These are phyloP conservation scores for Neonothopanus nambi DNA, from an alignment of 1,284 basidiomycete species.

Conservation along the genomic window DNA sequence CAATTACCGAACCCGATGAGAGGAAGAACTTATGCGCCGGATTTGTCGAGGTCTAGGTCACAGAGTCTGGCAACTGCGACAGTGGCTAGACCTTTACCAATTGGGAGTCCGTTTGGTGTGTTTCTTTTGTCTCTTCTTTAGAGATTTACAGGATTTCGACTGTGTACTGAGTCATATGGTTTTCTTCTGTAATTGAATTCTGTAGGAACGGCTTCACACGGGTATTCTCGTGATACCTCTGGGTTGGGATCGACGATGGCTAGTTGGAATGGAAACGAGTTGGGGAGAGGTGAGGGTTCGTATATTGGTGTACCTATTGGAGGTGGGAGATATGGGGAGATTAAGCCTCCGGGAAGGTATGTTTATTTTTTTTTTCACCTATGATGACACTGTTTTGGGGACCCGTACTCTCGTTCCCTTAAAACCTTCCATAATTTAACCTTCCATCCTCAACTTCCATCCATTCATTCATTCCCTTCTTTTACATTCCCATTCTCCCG, in stretches of 20 bases:
- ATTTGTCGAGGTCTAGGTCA: constrained; percentile 7
- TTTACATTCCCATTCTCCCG: too few relatives aligned
- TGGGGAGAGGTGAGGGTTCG: constrained; percentile 35
- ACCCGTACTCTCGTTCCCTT: too few relatives aligned
- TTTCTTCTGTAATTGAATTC: neutral
- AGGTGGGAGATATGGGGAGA: constrained; percentile 47
- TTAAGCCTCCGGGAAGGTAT: constrained; percentile 52
- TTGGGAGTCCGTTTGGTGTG: neutral
- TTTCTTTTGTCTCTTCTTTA: neutral
- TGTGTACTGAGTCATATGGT: neutral
- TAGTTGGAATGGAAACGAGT: constrained; percentile 53
- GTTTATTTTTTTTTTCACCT: neutral
- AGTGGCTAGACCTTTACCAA: neutral
- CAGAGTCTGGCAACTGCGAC: constrained; percentile 14
- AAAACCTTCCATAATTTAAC: too few relatives aligned
- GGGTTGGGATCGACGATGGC: constrained; percentile 40
- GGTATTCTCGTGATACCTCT: constrained; percentile 36
- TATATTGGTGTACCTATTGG: constrained; percentile 49
- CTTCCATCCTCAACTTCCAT: too few relatives aligned
- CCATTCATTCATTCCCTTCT: too few relatives aligned
- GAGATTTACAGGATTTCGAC: neutral
- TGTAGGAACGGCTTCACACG: neutral
- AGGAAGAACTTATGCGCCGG: constrained; percentile 10
- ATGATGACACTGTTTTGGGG: neutral
- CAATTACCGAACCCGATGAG: constrained; percentile 9